A percentile compares a stretch with the other conserved stretches of the same genome.
Evolutionary conservation across 2,329 filamentous ascomycete genomes (phyloP).

Genomic region (Colletotrichum sp.): DNA sequence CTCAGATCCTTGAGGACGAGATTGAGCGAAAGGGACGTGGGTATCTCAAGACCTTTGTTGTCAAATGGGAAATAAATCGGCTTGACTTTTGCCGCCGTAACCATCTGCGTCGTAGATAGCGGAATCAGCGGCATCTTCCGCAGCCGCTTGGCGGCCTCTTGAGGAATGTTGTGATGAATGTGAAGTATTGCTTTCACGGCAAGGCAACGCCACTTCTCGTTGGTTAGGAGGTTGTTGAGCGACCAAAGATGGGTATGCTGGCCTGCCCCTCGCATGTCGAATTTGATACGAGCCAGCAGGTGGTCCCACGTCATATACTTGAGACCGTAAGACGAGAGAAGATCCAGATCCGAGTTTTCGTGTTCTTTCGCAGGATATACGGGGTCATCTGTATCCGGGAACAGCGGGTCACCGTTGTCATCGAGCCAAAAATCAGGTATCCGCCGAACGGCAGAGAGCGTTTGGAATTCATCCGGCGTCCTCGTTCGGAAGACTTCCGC

Average conservation of each 20-base stretch:
- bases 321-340: neutral
- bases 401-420: neutral
- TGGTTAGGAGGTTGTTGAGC: neutral
- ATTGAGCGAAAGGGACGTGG: neutral
- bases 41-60: neutral
- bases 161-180: neutral
- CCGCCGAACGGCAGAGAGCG: neutral
- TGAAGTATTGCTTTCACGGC: neutral
- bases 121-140: neutral
- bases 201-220: neutral
- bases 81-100: neutral
- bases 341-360: neutral
- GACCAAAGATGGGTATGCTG: neutral
- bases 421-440: neutral
- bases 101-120: neutral
- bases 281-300: neutral
- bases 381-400: neutral
- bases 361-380: neutral
- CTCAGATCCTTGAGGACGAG: neutral
- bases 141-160: neutral
- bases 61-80: neutral
- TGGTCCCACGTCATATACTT: neutral
- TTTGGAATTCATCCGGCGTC: neutral
- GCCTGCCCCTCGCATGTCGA: neutral
- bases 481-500: neutral